These are phyloP conservation scores for Phytophthora fragariae DNA, from an alignment of 352 stramenopile species.

Conservation along the genomic window DNA sequence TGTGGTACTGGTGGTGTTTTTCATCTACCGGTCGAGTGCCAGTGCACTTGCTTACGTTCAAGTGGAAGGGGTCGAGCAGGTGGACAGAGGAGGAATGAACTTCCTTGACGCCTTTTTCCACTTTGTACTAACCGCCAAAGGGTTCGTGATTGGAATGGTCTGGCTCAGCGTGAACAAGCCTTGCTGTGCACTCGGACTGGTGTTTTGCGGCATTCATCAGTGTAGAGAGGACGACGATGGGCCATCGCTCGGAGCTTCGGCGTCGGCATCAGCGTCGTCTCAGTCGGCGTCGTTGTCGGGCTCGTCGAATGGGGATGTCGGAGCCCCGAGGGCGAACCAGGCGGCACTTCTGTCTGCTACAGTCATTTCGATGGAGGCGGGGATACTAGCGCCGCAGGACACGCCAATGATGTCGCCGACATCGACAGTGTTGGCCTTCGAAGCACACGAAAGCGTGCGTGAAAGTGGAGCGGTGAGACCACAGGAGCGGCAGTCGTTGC, in stretches of 20 bases:
- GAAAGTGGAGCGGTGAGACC: constrained; percentile 21
- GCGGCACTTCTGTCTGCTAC: constrained; percentile 17
- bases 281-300: constrained; percentile 40
- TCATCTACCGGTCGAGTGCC: constrained; percentile 62
- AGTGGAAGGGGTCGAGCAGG: constrained; percentile 15
- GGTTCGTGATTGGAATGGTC: constrained; percentile 68
- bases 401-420: constrained; percentile 12
- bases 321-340: constrained; percentile 11
- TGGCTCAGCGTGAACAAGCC: constrained; percentile 74
- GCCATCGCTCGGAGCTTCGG: constrained; percentile 20
- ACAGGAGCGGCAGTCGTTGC: constrained; percentile 30
- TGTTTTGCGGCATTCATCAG: constrained; percentile 43
- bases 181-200: constrained; percentile 50
- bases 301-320: constrained; percentile 27
- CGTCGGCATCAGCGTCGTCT: constrained; percentile 28
- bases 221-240: constrained; percentile 30
- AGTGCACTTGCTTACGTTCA: constrained; percentile 48
- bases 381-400: constrained; percentile 20
- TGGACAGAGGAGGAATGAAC: constrained; percentile 37
- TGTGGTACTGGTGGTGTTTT: constrained; percentile 65
- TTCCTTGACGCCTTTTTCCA: constrained; percentile 60
- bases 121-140: constrained; percentile 69
- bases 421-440: constrained; percentile 20
- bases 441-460: constrained; percentile 32
- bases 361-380: constrained; percentile 37